Evolutionary conservation across 2,329 filamentous ascomycete genomes (phyloP).

Genomic region (Pseudogymnoascus sp.): DNA sequence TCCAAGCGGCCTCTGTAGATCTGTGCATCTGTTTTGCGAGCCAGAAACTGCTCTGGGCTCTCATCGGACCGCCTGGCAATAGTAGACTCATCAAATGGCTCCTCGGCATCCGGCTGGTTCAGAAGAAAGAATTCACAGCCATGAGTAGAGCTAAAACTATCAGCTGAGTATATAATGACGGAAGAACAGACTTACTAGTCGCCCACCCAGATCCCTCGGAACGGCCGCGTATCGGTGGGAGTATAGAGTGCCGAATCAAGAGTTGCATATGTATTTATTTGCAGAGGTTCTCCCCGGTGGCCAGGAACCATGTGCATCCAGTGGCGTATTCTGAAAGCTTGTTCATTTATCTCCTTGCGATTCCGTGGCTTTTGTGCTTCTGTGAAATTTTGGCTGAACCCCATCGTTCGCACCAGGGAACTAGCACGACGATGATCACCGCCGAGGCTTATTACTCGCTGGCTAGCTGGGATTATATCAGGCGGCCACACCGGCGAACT

Average conservation of each 20-base stretch:
- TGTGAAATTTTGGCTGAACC: not conserved
- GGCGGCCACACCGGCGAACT: slow-evolving; percentile 65
- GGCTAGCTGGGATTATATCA: slow-evolving; percentile 51
- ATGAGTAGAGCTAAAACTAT: slow-evolving; percentile 72
- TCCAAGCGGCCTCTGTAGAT: slow-evolving; percentile 61
- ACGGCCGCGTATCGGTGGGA: slow-evolving; percentile 71
- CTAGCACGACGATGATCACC: slow-evolving; percentile 27
- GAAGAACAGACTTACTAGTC: not conserved
- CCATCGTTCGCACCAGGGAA: not conserved
- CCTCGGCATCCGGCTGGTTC: slow-evolving; percentile 58
- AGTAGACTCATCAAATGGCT: slow-evolving; percentile 30
- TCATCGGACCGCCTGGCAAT: slow-evolving; percentile 35
- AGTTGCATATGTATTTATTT: slow-evolving; percentile 59
- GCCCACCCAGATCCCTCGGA: slow-evolving; percentile 80
- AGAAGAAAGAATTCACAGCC: slow-evolving; percentile 83
- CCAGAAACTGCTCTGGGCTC: slow-evolving; percentile 37
- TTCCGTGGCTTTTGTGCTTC: slow-evolving; percentile 36
- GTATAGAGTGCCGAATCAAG: slow-evolving; percentile 69
- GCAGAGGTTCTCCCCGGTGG: slow-evolving; percentile 37
- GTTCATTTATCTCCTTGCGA: slow-evolving; percentile 54
- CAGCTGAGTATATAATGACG: not conserved
- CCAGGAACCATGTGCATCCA: slow-evolving; percentile 61
- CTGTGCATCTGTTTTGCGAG: slow-evolving; percentile 36
- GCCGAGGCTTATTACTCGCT: slow-evolving; percentile 40
- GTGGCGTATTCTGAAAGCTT: slow-evolving; percentile 63